These are phyloP conservation scores for Hanseniaspora vineae DNA, from an alignment of 805 yeast genomes.

Conservation along the genomic window DNA sequence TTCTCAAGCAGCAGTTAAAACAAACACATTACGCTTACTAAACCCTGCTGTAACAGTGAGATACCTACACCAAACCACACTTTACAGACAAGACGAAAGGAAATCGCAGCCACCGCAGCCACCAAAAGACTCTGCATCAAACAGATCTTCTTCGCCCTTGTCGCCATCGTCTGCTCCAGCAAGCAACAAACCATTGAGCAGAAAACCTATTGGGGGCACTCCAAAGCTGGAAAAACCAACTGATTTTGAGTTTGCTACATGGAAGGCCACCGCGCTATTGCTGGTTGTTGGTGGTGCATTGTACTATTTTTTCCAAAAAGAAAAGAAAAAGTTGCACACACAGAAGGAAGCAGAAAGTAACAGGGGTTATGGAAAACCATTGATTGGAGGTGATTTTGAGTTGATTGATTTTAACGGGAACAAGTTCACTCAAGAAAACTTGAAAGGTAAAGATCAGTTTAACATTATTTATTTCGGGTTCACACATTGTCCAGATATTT, in stretches of 20 bases:
- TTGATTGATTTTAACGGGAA: constrained; percentile 60
- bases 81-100: too few relatives aligned
- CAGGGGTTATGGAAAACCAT: constrained; percentile 82
- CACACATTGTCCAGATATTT: constrained; percentile 95
- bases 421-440: constrained; percentile 61
- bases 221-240: constrained; percentile 23
- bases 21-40: too few relatives aligned
- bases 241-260: constrained; percentile 58
- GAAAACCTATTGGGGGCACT: constrained; percentile 63
- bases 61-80: too few relatives aligned
- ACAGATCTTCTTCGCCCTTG: too few relatives aligned
- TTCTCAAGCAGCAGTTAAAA: too few relatives aligned
- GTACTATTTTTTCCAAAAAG: constrained; percentile 58
- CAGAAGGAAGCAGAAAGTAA: constrained; percentile 75
- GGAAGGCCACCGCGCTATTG: constrained; percentile 70
- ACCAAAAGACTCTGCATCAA: too few relatives aligned
- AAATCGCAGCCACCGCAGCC: too few relatives aligned
- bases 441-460: constrained; percentile 53
- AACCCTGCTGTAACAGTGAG: too few relatives aligned
- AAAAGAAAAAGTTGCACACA: constrained; percentile 60
- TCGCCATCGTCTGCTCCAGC: too few relatives aligned
- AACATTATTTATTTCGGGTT: constrained; percentile 90
- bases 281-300: constrained; percentile 57
- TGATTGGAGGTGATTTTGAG: constrained; percentile 82
- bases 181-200: constrained; percentile 45